Evolutionary conservation across 257 asterid species (phyloP), one percentile per base, ranked within the genome.

Genomic region (Striga asiatica): DNA sequence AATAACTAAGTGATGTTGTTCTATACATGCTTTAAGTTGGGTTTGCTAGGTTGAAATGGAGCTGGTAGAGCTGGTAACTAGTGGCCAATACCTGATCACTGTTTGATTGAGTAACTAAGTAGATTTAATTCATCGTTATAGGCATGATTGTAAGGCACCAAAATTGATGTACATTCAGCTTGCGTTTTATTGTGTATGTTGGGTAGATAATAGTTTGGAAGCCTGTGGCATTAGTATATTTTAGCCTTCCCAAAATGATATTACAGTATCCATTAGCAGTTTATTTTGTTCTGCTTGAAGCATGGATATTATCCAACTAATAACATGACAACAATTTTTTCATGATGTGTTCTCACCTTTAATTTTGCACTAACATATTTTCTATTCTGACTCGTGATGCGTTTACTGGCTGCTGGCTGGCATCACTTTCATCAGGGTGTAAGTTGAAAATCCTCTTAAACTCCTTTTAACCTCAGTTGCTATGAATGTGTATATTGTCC

Each of bases 381-480:
- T 43, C 19, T 52, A 54, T 31, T 66, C 58, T 66, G 64, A 50
- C 59, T 61, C 63, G 17, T 58, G 56, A 52, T 18, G 35, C 16
- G 10, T 47, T 58, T 39, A 19, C 68, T 51, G 52, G 58, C 66
- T 54, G 48, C 46, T 13, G 35, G 43, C 69, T 60, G 50, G 53
- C 61, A n/a, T 55, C 58, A 50, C 34, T 38, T 54, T 54, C 16
- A 45, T 69, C 74, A 76, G 79, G 78, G 76, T 54, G 79, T 73
- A 70, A 66, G 83, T 76, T 61, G 34, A 51, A 14, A 32, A 46
- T 22, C 41, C 58, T 58, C 58, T 37, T 8, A n/a, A 7, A 1
- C 42, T 39, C 6, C 20, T 46, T 21, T 54, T 49, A 38, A 24
- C 18, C 8, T n/a, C 13, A 9, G 37, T 32, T 3, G 16, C 24